Evolutionary conservation across 2,329 filamentous ascomycete genomes (phyloP).

Genomic region (Fusarium tjaetaba): DNA sequence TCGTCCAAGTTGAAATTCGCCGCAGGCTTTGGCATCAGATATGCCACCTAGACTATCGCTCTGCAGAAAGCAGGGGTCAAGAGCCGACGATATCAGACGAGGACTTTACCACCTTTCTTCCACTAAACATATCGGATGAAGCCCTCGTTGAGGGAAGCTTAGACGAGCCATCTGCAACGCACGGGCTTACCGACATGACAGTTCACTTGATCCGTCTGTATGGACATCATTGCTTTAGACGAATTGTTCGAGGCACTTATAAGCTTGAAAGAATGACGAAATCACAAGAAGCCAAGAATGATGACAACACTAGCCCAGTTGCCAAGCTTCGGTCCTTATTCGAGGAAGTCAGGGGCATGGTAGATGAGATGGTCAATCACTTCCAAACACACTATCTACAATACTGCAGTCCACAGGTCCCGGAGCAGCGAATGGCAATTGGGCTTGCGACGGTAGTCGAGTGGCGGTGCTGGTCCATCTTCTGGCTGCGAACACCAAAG

Average conservation of each 20-base stretch:
- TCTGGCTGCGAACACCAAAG: not conserved
- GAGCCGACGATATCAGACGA: constrained; percentile 1
- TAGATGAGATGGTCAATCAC: not conserved
- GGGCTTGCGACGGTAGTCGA: not conserved
- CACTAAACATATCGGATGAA: not conserved
- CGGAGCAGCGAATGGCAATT: not conserved
- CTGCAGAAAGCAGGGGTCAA: not conserved
- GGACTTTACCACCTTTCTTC: not conserved
- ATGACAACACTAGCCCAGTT: not conserved
- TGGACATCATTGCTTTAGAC: not conserved
- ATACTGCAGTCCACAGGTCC: not conserved
- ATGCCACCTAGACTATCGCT: not conserved
- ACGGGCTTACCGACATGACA: not conserved
- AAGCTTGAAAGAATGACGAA: not conserved
- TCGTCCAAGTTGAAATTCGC: not conserved
- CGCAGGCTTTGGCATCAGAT: constrained; percentile 1
- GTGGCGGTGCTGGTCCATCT: constrained; percentile 1
- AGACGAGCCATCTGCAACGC: not conserved
- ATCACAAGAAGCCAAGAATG: not conserved
- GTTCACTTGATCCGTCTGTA: not conserved
- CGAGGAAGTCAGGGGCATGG: not conserved
- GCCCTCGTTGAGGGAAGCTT: not conserved
- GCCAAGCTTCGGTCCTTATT: not conserved
- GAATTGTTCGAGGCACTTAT: not conserved
- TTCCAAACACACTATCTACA: not conserved